Evolutionary conservation across 1,284 basidiomycete species (phyloP).

Genomic region (Cutaneotrichosporon sp.): DNA sequence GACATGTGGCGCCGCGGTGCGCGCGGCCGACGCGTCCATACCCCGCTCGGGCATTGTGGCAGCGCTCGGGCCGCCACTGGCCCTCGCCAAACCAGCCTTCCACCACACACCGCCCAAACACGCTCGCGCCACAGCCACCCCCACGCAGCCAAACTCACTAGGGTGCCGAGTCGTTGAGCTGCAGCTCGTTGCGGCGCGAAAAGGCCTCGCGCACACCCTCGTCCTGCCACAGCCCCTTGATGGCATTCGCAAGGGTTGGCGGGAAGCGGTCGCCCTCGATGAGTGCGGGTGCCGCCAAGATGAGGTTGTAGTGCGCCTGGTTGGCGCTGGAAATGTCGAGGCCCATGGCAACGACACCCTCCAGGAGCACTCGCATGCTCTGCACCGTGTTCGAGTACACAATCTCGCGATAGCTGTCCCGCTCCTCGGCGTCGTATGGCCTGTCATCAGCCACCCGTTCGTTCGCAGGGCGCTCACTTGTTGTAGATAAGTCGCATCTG

Average conservation of each 20-base stretch:
- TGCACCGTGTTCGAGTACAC: constrained; percentile 96
- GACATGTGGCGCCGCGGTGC: background rate
- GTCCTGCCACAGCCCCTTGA: constrained; percentile 86
- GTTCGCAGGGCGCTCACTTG: constrained; percentile 38
- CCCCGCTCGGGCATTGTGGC: background rate
- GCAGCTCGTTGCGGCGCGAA: constrained; percentile 83
- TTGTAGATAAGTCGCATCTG: constrained; percentile 95
- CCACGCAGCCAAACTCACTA: constrained; percentile 59
- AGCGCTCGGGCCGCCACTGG: background rate
- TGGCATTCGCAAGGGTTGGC: constrained; percentile 73
- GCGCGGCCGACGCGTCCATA: background rate
- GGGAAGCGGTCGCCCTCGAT: constrained; percentile 83
- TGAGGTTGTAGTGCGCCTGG: constrained; percentile 71
- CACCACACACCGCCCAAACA: background rate
- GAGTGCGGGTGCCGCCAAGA: constrained; percentile 80
- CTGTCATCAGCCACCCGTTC: constrained; percentile 30
- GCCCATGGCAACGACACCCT: constrained; percentile 78
- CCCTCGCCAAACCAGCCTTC: background rate
- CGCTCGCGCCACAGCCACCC: background rate
- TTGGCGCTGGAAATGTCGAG: constrained; percentile 67
- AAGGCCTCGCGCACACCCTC: constrained; percentile 82
- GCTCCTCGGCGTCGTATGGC: constrained; percentile 85
- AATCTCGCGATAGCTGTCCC: constrained; percentile 96
- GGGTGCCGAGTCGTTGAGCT: constrained; percentile 92
- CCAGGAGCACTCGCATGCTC: constrained; percentile 93